Conservation (phyloP, 2,329 filamentous ascomycete species). For the Phialocephala sp. region DNA sequence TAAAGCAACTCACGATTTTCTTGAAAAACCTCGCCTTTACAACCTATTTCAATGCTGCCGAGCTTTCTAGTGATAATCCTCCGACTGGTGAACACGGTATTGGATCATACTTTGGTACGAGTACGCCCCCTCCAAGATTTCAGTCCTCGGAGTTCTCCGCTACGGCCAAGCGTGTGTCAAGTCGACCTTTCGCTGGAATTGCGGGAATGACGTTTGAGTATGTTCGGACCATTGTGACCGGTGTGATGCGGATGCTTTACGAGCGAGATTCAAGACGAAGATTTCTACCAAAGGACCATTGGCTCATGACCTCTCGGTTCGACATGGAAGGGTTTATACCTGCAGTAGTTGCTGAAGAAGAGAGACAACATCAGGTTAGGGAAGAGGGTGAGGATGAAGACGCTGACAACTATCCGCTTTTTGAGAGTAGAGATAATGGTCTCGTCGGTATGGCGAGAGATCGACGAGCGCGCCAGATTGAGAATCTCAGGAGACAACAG, state of each 20-base stretch:
- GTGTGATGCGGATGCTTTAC: constrained; percentile 84
- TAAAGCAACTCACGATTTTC: constrained; percentile 79
- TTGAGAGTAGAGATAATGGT: constrained; percentile 45
- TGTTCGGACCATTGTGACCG: constrained; percentile 79
- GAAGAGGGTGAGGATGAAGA: constrained; percentile 64
- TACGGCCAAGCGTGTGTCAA: constrained; percentile 30
- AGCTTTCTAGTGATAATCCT: constrained; percentile 56
- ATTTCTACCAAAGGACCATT: constrained; percentile 84
- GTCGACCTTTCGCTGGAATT: constrained; percentile 61
- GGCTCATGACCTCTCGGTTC: constrained; percentile 89
- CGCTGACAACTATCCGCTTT: constrained; percentile 46
- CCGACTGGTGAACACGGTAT: constrained; percentile 48
- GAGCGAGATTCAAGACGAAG: constrained; percentile 88
- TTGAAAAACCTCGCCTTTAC: constrained; percentile 91
- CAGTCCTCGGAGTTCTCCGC: constrained; percentile 27
- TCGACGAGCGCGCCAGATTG: constrained; percentile 65
- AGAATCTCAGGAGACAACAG: constrained; percentile 67
- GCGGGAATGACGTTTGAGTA: constrained; percentile 78
- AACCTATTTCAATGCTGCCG: constrained; percentile 81
- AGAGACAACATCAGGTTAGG: constrained; percentile 72
- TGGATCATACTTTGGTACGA: constrained; percentile 51
- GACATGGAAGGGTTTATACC: constrained; percentile 89
- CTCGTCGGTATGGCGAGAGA: constrained; percentile 64
- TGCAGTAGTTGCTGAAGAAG: constrained; percentile 86
- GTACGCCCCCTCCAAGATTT: constrained; percentile 27